Evolutionary conservation across 768 basidiomycete genomes (phyloP), one percentile per base, ranked within the genome.

Genomic region (Pulveroboletus sp.): DNA sequence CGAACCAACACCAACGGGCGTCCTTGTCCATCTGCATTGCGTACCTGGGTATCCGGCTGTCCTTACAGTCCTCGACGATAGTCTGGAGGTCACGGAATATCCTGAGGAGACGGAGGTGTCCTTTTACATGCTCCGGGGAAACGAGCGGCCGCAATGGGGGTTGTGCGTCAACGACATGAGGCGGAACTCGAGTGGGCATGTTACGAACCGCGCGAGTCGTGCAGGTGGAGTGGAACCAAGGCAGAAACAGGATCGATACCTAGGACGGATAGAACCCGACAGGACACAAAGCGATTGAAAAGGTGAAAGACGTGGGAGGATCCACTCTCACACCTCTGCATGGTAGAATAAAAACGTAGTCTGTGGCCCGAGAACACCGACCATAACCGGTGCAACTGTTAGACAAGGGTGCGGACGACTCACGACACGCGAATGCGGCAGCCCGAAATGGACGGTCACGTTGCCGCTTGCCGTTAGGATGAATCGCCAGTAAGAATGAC

Each of bases 1-100:
- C 59, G 52, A 73, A 73, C 73, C 73, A 73, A 1, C 57, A 56
- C 72, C 72, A 73, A 39, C 72, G 63, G 26, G 57, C 46, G 0
- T 59, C 60, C 15, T 46, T 58, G 10, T 63, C 57, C 57, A 73
- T 60, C 27, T 39, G 53, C 40, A 24, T 39, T 8, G 59, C 66
- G 5, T 55, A 56, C 8, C 18, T 40, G 8, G 71, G 71, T 40
- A 71, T 55, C 10, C 62, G 44, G 18, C 42, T 41, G 37, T 69
- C 68, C 26, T 55, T 59, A 18, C 62, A 46, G 8, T 62, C 62
- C 31, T 73, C 65, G 12, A 72, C 59, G 11, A 40, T 55, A 6
- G 50, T 54, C 40, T 58, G 51, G 47, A 72, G 62, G 14, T 63
- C 56, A 33, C 65, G 46, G 51, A 72, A 71, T n/a, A 60, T 56